Conservation (phyloP, 139 green algal species). For the Mesostigma viride region DNA sequence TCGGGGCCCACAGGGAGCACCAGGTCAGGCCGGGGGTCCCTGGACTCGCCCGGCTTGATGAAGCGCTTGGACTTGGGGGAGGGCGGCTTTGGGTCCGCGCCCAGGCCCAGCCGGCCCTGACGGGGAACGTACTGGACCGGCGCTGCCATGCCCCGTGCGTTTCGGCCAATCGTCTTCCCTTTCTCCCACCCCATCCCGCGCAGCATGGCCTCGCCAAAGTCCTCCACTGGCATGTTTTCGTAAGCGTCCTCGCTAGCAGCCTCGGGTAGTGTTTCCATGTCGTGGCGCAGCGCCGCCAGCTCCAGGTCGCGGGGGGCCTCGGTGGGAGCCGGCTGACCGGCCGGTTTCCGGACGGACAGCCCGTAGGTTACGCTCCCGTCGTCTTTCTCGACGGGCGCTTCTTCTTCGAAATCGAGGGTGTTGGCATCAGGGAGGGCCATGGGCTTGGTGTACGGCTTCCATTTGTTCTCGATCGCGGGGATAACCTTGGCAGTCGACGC, state of each 20-base stretch:
- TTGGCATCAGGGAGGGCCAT: no score
- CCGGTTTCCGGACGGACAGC: not conserved
- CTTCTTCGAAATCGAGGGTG: no score
- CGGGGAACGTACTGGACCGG: conserved; percentile 39
- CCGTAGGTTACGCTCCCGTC: no score
- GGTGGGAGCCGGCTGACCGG: not conserved
- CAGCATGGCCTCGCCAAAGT: conserved; percentile 43
- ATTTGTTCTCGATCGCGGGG: not conserved
- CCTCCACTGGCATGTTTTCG: conserved; percentile 43
- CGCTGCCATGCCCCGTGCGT: conserved; percentile 26
- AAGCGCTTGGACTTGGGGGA: conserved; percentile 26
- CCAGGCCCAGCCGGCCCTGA: conserved; percentile 34
- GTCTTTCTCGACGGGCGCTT: no score
- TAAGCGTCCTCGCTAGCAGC: conserved; percentile 20
- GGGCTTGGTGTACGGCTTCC: not conserved
- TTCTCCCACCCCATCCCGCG: conserved; percentile 40
- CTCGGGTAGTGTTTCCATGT: not conserved
- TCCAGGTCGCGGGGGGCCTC: not conserved
- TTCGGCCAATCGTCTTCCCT: conserved; percentile 37
- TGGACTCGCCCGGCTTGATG: conserved; percentile 36
- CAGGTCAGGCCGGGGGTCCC: conserved; percentile 19
- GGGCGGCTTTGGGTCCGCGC: conserved; percentile 30
- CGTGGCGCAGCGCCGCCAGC: not conserved
- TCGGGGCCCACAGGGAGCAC: conserved; percentile 24
- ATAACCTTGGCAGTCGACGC: not conserved